Percentiles rank a stretch among this genome's conserved stretches.
Evolutionary conservation across 441 rosid genomes (phyloP).

Genomic region (Gossypium schwendimanii): DNA sequence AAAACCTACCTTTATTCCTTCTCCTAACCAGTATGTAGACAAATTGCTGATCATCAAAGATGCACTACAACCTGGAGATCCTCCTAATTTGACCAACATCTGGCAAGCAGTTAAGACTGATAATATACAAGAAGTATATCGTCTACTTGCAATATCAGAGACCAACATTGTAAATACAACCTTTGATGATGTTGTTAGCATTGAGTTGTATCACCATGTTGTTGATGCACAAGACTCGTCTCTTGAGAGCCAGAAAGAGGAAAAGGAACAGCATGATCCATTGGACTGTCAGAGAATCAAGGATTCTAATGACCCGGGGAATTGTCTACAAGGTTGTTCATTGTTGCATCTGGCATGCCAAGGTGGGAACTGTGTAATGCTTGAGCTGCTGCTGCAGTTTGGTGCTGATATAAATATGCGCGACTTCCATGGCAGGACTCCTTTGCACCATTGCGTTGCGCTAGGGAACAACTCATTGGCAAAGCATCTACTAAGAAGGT

Average conservation of each 20-base stretch:
- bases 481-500: slow-evolving; percentile 79
- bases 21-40: slow-evolving; percentile 54
- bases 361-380: slow-evolving; percentile 48
- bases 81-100: slow-evolving; percentile 29
- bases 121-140: slow-evolving; percentile 67
- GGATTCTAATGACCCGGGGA: slow-evolving; percentile 52
- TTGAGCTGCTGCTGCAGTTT: slow-evolving; percentile 79
- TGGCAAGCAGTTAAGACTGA: slow-evolving; percentile 74
- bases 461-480: slow-evolving; percentile 55
- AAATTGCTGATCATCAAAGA: slow-evolving; percentile 51
- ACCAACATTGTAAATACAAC: slow-evolving; percentile 45
- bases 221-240: slow-evolving; percentile 26
- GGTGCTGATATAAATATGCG: slow-evolving; percentile 64
- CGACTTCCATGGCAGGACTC: slow-evolving; percentile 79
- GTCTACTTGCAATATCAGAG: slow-evolving; percentile 50
- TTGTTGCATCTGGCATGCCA: slow-evolving; percentile 78
- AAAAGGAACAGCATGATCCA: slow-evolving; percentile 43
- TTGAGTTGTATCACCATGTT: slow-evolving; percentile 35
- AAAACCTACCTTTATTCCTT: background rate
- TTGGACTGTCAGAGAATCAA: slow-evolving; percentile 47
- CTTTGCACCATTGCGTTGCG: slow-evolving; percentile 75
- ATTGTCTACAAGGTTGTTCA: slow-evolving; percentile 81
- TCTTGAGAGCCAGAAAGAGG: slow-evolving; percentile 15
- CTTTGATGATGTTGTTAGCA: slow-evolving; percentile 45
- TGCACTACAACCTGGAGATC: slow-evolving; percentile 21